Percentiles rank a stretch among this genome's conserved stretches.
phyloP scores from a whole-genome alignment of 2,329 filamentous ascomycete species.

The Cordyceps cateniannulata region DNA sequence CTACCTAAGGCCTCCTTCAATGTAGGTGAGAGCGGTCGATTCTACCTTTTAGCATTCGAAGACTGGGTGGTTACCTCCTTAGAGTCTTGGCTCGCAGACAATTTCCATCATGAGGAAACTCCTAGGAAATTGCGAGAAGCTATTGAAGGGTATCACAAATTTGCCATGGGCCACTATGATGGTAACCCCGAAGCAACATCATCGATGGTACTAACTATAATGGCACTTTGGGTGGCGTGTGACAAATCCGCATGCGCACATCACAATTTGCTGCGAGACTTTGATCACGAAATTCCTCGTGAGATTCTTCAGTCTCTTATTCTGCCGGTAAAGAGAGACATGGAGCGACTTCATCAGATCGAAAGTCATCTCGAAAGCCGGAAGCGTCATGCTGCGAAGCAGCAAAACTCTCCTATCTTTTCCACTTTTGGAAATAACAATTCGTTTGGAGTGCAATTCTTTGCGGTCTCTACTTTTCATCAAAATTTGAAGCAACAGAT shows the following conservation, averaged over 20 bases:
- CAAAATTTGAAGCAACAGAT: not conserved
- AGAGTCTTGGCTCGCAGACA: too few relatives aligned
- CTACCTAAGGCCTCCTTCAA: too few relatives aligned
- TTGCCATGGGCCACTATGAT: constrained; percentile 26
- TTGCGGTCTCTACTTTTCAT: not conserved
- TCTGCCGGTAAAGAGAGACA: constrained; percentile 36
- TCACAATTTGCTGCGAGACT: constrained; percentile 37
- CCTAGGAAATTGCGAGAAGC: constrained; percentile 23
- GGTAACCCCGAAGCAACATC: constrained; percentile 40
- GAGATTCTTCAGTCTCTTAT: constrained; percentile 35
- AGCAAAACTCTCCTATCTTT: not conserved
- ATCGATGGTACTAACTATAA: constrained; percentile 45
- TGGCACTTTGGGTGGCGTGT: constrained; percentile 53
- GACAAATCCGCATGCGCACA: constrained; percentile 38
- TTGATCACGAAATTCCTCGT: constrained; percentile 36
- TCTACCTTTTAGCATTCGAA: too few relatives aligned
- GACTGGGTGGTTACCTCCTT: too few relatives aligned
- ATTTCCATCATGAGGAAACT: too few relatives aligned
- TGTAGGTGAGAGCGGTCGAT: too few relatives aligned
- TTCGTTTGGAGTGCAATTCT: not conserved
- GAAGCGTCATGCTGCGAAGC: not conserved
- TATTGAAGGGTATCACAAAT: constrained; percentile 28
- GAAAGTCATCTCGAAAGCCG: constrained; percentile 38
- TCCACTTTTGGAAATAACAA: not conserved
- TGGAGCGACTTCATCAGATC: constrained; percentile 35